A percentile compares a stretch with the other conserved stretches of the same genome.
Evolutionary conservation across 75 land plant species (phyloP).

Genomic region (Ceratopteris richardii): DNA sequence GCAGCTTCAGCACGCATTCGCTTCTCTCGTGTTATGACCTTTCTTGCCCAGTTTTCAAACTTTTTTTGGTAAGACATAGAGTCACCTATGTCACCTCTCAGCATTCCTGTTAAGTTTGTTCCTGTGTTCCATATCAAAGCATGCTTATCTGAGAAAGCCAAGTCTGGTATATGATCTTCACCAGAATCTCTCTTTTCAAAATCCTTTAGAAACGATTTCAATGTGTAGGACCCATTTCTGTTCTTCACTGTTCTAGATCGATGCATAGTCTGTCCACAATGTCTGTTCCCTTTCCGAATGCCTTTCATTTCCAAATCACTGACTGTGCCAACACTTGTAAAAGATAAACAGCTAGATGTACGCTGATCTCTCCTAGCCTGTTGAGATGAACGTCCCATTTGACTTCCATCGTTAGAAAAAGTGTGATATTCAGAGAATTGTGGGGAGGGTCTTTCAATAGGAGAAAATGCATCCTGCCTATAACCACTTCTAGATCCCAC

Average conservation of each 20-base stretch:
- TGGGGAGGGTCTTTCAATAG: not conserved
- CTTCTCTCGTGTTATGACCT: slow-evolving; percentile 26
- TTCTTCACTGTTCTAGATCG: not conserved
- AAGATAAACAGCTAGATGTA: not conserved
- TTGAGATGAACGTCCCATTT: not conserved
- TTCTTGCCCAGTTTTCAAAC: slow-evolving; percentile 28
- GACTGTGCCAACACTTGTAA: not conserved
- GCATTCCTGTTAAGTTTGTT: slow-evolving; percentile 13
- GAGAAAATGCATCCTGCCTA: not conserved
- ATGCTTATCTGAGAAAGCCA: slow-evolving; percentile 31
- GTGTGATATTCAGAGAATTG: not conserved
- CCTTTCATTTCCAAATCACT: not conserved
- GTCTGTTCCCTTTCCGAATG: not conserved
- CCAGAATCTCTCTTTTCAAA: slow-evolving; percentile 9
- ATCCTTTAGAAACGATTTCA: slow-evolving; percentile 18
- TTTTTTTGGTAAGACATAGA: slow-evolving; percentile 17
- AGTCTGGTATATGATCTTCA: slow-evolving; percentile 7
- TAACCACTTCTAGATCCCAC: no score
- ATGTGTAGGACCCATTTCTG: slow-evolving; percentile 3
- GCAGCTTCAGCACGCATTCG: not conserved
- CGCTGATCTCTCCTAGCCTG: not conserved
- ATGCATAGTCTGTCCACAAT: not conserved
- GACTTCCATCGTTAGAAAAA: not conserved
- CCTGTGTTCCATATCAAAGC: slow-evolving; percentile 29
- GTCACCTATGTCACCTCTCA: slow-evolving; percentile 21